These are phyloP conservation scores for Phaeophleospora eucalypticola DNA, from an alignment of 2,329 filamentous ascomycete species.

Conservation along the genomic window DNA sequence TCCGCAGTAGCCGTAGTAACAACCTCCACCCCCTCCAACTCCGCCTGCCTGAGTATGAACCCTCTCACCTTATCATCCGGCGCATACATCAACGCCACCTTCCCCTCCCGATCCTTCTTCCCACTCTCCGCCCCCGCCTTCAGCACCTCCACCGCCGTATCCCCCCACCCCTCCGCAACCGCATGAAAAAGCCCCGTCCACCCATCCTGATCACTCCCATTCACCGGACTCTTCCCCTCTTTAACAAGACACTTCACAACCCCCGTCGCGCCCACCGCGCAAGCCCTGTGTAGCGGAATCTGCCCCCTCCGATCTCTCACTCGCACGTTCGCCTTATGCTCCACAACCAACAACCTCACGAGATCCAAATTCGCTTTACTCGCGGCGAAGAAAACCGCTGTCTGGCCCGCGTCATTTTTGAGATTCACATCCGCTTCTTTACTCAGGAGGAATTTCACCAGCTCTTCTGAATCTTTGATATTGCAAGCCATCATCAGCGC, in stretches of 20 bases:
- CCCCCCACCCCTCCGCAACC: conserved; percentile 69
- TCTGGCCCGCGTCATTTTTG: conserved; percentile 72
- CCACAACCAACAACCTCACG: conserved; percentile 67
- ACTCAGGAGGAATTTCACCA: conserved; percentile 62
- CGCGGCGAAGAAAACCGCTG: conserved; percentile 83
- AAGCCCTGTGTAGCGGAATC: conserved; percentile 84
- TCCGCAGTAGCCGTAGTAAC: too few species aligned
- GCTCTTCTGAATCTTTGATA: conserved; percentile 64
- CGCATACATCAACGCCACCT: conserved; percentile 71
- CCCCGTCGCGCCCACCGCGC: conserved; percentile 82
- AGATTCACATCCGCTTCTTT: conserved; percentile 69
- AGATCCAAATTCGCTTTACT: conserved; percentile 85
- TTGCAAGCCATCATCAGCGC: conserved; percentile 78
- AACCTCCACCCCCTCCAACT: conserved; percentile 74
- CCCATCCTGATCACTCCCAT: conserved; percentile 76
- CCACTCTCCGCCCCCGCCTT: conserved; percentile 80
- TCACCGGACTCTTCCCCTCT: conserved; percentile 72
- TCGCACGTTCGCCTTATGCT: conserved; percentile 70
- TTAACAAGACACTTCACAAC: conserved; percentile 72
- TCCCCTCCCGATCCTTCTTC: conserved; percentile 69
- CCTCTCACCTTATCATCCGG: conserved; percentile 77
- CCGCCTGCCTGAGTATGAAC: conserved; percentile 73
- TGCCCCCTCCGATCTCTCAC: conserved; percentile 85
- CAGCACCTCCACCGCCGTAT: conserved; percentile 76
- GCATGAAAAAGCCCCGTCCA: conserved; percentile 87